Percentiles rank a stretch among this genome's conserved stretches.
These are phyloP conservation scores for Gossypium australe DNA, from an alignment of 345 rosid genomes.

Conservation along the genomic window DNA sequence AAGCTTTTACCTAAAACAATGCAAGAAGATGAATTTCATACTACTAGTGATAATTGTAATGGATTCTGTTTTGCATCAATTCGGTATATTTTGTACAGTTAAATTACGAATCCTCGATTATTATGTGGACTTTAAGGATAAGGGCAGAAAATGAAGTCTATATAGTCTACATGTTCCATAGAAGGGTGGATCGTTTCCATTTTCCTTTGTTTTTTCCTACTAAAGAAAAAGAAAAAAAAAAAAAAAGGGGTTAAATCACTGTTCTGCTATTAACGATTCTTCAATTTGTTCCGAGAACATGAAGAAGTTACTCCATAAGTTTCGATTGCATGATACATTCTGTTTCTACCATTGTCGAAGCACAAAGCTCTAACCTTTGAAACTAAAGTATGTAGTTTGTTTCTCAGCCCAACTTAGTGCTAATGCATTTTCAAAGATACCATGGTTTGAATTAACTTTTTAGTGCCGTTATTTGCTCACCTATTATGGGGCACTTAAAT, in stretches of 20 bases:
- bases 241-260: background rate
- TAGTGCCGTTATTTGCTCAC: background rate
- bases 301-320: background rate
- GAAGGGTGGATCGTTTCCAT: background rate
- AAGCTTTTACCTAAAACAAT: background rate
- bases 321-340: background rate
- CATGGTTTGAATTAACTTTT: background rate
- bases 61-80: background rate
- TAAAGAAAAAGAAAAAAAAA: background rate
- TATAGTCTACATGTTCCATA: background rate
- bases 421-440: background rate
- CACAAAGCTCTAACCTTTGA: background rate
- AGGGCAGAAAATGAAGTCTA: background rate
- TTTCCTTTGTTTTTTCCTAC: no score
- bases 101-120: background rate
- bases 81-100: background rate
- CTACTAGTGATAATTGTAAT: background rate
- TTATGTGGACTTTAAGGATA: background rate
- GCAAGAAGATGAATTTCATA: background rate
- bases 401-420: background rate
- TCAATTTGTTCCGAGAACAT: background rate
- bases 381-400: background rate
- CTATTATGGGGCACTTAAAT: background rate
- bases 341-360: background rate
- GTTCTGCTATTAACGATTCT: background rate